phyloP scores from a whole-genome alignment of 352 stramenopile genomes.

The Phytophthora fragariae region DNA sequence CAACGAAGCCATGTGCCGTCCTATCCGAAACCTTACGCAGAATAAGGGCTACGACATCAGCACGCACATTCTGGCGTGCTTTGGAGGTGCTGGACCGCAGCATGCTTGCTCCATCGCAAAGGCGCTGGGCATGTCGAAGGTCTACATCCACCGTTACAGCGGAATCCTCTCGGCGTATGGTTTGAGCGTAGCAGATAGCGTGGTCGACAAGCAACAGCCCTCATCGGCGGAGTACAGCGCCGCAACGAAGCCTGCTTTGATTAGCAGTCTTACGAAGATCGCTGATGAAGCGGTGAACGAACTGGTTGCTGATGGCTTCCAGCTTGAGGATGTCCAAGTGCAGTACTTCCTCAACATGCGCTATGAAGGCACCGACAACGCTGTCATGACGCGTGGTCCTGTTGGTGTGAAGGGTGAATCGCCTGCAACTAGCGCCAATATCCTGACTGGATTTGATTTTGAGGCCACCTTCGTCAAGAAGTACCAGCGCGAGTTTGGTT shows the following conservation, averaged over 20 bases:
- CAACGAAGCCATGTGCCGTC: slow-evolving; percentile 99
- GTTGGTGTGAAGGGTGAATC: slow-evolving; percentile 51
- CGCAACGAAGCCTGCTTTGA: slow-evolving; percentile 56
- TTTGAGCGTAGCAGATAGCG: slow-evolving; percentile 96
- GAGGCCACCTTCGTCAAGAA: slow-evolving; percentile 89
- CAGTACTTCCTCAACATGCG: slow-evolving; percentile 98
- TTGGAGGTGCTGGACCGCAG: slow-evolving; percentile 98
- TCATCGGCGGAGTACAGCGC: slow-evolving; percentile 71
- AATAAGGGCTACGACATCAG: slow-evolving; percentile 99
- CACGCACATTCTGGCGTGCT: slow-evolving; percentile 97
- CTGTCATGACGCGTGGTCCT: slow-evolving; percentile 94
- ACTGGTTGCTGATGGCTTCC: slow-evolving; percentile 84
- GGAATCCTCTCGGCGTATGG: slow-evolving; percentile 99
- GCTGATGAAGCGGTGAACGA: slow-evolving; percentile 73
- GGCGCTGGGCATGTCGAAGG: slow-evolving; percentile 96
- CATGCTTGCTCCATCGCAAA: slow-evolving; percentile 98
- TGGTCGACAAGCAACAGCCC: slow-evolving; percentile 97
- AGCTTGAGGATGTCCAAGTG: slow-evolving; percentile 91
- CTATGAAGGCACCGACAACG: slow-evolving; percentile 98
- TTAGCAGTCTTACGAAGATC: slow-evolving; percentile 58
- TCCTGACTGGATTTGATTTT: slow-evolving; percentile 83
- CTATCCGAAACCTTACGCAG: slow-evolving; percentile 98
- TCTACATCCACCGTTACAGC: slow-evolving; percentile 99
- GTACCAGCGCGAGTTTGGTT: slow-evolving; percentile 98
- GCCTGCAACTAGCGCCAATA: slow-evolving; percentile 34